Evolutionary conservation across 106 monocot genomes (phyloP).

Genomic region (Dendrobium chrysotoxum): DNA sequence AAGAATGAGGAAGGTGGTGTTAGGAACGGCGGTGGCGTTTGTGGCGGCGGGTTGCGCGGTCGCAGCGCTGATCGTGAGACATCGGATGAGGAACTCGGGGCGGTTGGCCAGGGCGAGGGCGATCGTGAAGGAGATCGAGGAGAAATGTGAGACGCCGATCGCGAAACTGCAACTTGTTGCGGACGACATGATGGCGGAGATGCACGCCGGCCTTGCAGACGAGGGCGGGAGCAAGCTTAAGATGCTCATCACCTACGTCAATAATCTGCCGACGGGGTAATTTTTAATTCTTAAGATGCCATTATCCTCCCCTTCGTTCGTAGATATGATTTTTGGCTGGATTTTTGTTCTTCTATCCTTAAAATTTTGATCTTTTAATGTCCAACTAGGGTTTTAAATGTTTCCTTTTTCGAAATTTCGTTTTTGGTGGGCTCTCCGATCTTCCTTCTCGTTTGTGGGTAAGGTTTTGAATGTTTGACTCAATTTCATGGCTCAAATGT

Average conservation of each 20-base stretch:
- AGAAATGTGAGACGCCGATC: conserved; percentile 25
- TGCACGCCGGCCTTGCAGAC: conserved; percentile 32
- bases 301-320: background rate
- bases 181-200: conserved; percentile 31
- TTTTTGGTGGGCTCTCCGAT: background rate
- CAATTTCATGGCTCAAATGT: background rate
- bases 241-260: conserved; percentile 38
- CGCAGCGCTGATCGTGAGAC: conserved; percentile 22
- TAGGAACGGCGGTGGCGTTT: conserved; percentile 11
- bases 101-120: conserved; percentile 21
- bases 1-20: conserved; percentile 23
- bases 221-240: conserved; percentile 38
- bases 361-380: background rate
- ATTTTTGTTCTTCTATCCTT: background rate
- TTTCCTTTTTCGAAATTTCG: background rate
- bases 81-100: conserved; percentile 21
- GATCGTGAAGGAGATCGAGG: conserved; percentile 26
- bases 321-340: no score
- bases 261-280: conserved; percentile 34
- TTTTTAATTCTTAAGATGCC: background rate
- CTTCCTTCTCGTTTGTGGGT: background rate
- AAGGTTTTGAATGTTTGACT: background rate
- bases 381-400: background rate
- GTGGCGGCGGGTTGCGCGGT: conserved; percentile 24
- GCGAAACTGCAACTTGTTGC: conserved; percentile 22